Evolutionary conservation across 129 eudicot genomes (phyloP).

Genomic region (Heracleum sosnowskyi): DNA sequence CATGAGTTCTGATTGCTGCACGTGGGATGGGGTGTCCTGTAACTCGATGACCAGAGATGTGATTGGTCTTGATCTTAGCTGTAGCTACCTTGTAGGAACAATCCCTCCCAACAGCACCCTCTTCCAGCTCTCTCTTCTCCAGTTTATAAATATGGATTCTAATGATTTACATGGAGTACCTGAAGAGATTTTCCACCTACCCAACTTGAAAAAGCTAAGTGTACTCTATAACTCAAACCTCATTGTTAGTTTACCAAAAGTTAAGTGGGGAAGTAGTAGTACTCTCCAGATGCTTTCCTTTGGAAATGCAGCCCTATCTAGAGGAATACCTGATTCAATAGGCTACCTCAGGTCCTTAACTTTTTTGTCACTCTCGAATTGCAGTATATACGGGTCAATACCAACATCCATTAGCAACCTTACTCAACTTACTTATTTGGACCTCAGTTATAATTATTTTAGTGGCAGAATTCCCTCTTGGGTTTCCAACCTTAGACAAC

Average conservation of each 20-base stretch:
- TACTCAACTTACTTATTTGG: too few species aligned
- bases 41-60: not conserved
- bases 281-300: conserved; percentile 19
- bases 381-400: conserved; percentile 18
- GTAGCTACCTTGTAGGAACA: not conserved
- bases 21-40: not conserved
- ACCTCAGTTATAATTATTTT: too few species aligned
- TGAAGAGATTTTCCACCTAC: conserved; percentile 19
- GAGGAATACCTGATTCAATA: conserved; percentile 25
- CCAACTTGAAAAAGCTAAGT: conserved; percentile 9
- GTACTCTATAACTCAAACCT: not conserved
- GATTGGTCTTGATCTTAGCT: not conserved
- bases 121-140: not conserved
- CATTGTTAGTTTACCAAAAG: conserved; percentile 15
- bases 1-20: not conserved
- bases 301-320: conserved; percentile 10
- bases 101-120: not conserved
- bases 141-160: not conserved
- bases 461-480: not conserved
- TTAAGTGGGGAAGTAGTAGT: conserved; percentile 11
- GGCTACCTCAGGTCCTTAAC: conserved; percentile 19
- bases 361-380: not conserved
- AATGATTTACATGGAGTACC: conserved; percentile 28
- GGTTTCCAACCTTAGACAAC: not conserved
- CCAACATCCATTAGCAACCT: not conserved